phyloP scores from a whole-genome alignment of 768 basidiomycete genomes.

The Astraeus odoratus region DNA sequence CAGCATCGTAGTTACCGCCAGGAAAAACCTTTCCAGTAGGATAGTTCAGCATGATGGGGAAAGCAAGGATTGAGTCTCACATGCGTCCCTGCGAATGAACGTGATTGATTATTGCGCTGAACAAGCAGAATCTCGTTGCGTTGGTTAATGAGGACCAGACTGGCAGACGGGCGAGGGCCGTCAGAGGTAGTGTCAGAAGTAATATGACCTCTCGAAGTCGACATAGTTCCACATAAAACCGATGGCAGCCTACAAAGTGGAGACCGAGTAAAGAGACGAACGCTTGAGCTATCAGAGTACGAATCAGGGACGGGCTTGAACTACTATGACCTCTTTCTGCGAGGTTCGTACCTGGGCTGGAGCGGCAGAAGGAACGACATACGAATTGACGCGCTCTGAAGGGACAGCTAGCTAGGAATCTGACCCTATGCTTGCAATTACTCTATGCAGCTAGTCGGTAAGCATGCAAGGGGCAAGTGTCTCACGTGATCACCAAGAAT shows the following conservation, averaged over 20 bases:
- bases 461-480: too few species aligned
- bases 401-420: too few species aligned
- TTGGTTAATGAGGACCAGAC: slow-evolving; percentile 56
- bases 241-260: background rate
- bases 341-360: background rate
- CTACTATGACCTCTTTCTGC: too few species aligned
- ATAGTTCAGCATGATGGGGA: slow-evolving; percentile 1
- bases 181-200: background rate
- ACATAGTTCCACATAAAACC: background rate
- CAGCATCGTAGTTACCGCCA: slow-evolving; percentile 60
- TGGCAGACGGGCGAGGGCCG: slow-evolving; percentile 56
- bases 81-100: slow-evolving; percentile 59
- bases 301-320: too few species aligned
- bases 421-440: too few species aligned
- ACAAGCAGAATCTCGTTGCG: slow-evolving; percentile 66
- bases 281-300: background rate
- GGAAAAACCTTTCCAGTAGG: slow-evolving; percentile 55
- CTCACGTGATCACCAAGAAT: too few species aligned
- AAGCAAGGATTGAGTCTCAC: slow-evolving; percentile 31
- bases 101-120: slow-evolving; percentile 58
- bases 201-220: background rate
- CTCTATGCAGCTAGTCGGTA: too few species aligned
- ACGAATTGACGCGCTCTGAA: too few species aligned
- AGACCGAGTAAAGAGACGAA: background rate
- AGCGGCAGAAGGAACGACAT: background rate